Base-by-base conservation (phyloP, 768 basidiomycete genomes). In the Lactarius akahatsu region DNA sequence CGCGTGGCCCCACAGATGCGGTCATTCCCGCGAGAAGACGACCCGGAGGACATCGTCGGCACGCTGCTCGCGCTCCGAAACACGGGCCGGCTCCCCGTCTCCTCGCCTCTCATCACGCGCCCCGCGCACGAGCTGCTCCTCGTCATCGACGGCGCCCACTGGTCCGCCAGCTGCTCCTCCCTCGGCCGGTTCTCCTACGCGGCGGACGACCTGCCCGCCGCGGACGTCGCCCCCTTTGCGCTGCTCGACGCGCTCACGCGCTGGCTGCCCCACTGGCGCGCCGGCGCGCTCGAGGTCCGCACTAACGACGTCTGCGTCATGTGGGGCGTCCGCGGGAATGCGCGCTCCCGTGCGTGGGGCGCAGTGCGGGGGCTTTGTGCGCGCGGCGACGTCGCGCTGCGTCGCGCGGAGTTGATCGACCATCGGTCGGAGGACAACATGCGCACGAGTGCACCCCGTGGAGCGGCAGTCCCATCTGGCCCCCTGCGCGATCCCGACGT, bases 191-290 rank as follows among this genome's bases (percentile, higher is more conserved):
- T 56, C 34, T 34, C 52, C 32, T 34, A 43, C 15, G 52, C 55
- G 9, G 34, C 36, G 18, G 9, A 10, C 7, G 54, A 56, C 20
- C 13, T 65, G 18, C 26, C 34, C 34, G 45, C 30, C 4, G 32
- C 30, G 20, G 41, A 56, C 34, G 16, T 61, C 34, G 52, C 59
- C 2, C 1, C 59, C 11, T 65, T 61, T 4, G 64, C 64, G 15
- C 26, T 65, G 18, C 36, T 65, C 52, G 64, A 65, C 26, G 55
- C 34, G 13, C 43, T 65, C 26, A 36, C 64, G 59, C 59, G 64
- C 3, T 65, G 59, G 64, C 40, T 65, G 30, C 52, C 59, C 6
- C 41, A 16, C 26, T 65, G 64, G 64, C 59, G 15, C 8, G 16
- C 6, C 6, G 20, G 32, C 41, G 26, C 43, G 20, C 8, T 65